These are phyloP conservation scores for Verticillium albo-atrum DNA, from an alignment of 2,329 filamentous ascomycete genomes.

Conservation along the genomic window DNA sequence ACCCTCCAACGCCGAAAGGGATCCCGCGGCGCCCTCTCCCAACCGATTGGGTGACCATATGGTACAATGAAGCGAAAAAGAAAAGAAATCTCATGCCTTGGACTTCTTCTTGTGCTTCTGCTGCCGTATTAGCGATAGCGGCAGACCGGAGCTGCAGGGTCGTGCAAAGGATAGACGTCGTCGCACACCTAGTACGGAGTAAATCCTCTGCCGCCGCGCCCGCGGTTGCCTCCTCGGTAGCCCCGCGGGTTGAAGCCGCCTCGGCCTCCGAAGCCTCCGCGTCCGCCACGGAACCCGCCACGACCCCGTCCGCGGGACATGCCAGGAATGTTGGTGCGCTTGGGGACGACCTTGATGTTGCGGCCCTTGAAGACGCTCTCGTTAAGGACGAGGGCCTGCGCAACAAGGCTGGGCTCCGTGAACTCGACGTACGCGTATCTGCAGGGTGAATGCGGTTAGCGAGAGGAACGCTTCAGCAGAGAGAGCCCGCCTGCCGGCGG, in stretches of 20 bases:
- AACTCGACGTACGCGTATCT: constrained; percentile 99
- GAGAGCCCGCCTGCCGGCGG: neutral
- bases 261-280: constrained; percentile 45
- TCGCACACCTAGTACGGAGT: constrained; percentile 52
- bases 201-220: constrained; percentile 60
- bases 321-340: constrained; percentile 93
- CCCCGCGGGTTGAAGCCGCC: constrained; percentile 51
- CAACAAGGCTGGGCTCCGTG: constrained; percentile 86
- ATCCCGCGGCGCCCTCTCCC: neutral
- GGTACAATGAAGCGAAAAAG: neutral
- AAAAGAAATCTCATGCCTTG: neutral
- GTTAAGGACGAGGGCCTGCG: constrained; percentile 89
- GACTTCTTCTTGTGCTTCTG: neutral
- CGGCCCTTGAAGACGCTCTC: constrained; percentile 94
- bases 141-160: neutral
- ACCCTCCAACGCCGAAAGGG: neutral
- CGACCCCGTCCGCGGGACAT: constrained; percentile 78
- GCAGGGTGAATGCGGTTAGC: constrained; percentile 10
- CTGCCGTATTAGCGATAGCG: neutral
- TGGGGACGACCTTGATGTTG: constrained; percentile 91
- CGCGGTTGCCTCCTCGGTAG: constrained; percentile 64
- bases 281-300: constrained; percentile 46
- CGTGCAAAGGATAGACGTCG: neutral
- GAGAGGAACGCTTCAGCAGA: neutral
- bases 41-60: neutral